Evolutionary conservation across 2,329 filamentous ascomycete genomes (phyloP), one percentile per base, ranked within the genome.

Genomic region (Neoscytalidium dimidiatum): DNA sequence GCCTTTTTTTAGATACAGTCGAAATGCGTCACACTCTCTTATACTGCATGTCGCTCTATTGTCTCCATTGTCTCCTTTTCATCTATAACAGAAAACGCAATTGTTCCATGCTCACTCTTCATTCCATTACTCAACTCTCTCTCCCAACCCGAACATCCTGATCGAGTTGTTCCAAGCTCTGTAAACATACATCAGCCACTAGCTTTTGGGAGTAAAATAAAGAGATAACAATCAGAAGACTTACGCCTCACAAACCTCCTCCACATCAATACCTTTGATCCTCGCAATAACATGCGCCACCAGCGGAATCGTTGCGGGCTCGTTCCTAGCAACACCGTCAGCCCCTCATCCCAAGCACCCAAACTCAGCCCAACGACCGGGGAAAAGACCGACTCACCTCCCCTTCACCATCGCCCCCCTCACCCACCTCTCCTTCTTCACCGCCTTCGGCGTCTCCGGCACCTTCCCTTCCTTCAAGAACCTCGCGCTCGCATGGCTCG

Each of bases 371-470:
- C 38, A 41, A 9, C n/a, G n/a, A n/a, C n/a, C n/a, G n/a, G n/a
- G n/a, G n/a, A 17, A 11, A 41, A 17, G 14, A 41, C 14, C 38
- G 4, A 41, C 38, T 14, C n/a, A 41, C 38, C 38, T 87, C 0
- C 94, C 92, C 80, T 98, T 99, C 62, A 99, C 86, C 91, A 97
- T 94, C 44, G 84, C 85, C 0, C 94, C 94, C 71, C 92, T 88
- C 49, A 87, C 86, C 90, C 93, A 99, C 77, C 92, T 96, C 80
- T 99, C 95, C 80, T 97, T 98, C 84, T 98, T 99, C 31, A 97
- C 90, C 4, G 89, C 84, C 78, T 91, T 96, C 70, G 90, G 95
- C 35, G 92, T 80, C 61, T 88, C 84, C 0, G 90, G 89, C 1
- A 91, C 86, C n/a, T n/a, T 11, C 26, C 17, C 56, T 60, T 89